Percentiles rank a stretch among this genome's conserved stretches.
phyloP scores from a whole-genome alignment of 1,284 basidiomycete species.

The Trametes polyzona region DNA sequence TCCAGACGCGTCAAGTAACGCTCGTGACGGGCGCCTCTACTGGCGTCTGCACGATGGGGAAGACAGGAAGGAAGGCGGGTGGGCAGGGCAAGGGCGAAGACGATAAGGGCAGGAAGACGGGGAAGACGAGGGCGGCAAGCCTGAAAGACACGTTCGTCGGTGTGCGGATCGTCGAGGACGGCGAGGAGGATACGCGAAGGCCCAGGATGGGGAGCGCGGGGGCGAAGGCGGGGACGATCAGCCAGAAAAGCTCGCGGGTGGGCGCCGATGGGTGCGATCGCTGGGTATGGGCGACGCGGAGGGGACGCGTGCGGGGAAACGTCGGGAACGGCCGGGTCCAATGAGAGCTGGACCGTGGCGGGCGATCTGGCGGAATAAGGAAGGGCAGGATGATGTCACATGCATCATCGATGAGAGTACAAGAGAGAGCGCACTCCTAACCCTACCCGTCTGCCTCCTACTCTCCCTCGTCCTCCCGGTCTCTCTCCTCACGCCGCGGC shows the following conservation, averaged over 20 bases:
- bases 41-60: neutral
- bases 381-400: constrained; percentile 22
- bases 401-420: constrained; percentile 30
- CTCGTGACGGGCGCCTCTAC: neutral
- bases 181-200: constrained; percentile 11
- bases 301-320: constrained; percentile 18
- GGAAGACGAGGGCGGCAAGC: neutral
- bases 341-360: constrained; percentile 9
- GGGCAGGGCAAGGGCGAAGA: neutral
- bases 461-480: neutral
- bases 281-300: constrained; percentile 7
- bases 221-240: constrained; percentile 20
- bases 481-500: constrained; percentile 30
- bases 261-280: constrained; percentile 12
- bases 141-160: constrained; percentile 18
- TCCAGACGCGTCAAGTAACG: neutral
- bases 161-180: constrained; percentile 9
- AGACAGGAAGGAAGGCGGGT: neutral
- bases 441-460: constrained; percentile 8
- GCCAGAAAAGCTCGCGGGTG: constrained; percentile 7
- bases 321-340: constrained; percentile 20
- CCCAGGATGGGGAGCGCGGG: constrained; percentile 9
- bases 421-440: constrained; percentile 22
- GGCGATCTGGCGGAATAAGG: neutral
- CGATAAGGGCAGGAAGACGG: neutral